phyloP scores from a whole-genome alignment of 768 basidiomycete species.

The Infundibulicybe gibba region DNA sequence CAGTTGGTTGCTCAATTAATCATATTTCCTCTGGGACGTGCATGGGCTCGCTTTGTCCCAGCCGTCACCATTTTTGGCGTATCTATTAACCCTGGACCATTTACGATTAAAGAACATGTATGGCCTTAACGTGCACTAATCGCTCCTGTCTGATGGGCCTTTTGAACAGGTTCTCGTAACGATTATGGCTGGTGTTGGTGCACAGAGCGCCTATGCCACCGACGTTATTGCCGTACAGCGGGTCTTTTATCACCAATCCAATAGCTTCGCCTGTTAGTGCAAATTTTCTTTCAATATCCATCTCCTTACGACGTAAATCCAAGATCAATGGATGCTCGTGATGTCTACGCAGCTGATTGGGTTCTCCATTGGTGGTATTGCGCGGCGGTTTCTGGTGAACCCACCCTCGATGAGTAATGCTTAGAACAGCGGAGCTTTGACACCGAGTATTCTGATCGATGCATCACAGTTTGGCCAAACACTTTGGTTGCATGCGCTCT shows the following conservation, averaged over 20 bases:
- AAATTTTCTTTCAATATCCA: neutral
- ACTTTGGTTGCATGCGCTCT: slow-evolving; percentile 67
- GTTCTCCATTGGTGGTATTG: slow-evolving; percentile 52
- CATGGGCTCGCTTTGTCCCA: slow-evolving; percentile 62
- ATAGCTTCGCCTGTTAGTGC: slow-evolving; percentile 42
- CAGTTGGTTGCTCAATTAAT: slow-evolving; percentile 69
- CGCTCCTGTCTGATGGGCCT: neutral
- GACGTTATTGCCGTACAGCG: slow-evolving; percentile 74
- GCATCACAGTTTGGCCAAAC: slow-evolving; percentile 63
- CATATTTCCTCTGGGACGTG: slow-evolving; percentile 64
- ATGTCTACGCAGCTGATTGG: slow-evolving; percentile 74
- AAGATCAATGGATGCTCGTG: slow-evolving; percentile 58
- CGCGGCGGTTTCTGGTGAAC: slow-evolving; percentile 59
- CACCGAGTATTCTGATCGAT: slow-evolving; percentile 1
- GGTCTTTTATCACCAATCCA: slow-evolving; percentile 59
- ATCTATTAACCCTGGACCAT: slow-evolving; percentile 69
- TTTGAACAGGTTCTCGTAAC: slow-evolving; percentile 54
- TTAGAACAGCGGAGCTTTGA: neutral
- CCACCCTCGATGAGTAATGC: slow-evolving; percentile 61
- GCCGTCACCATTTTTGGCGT: slow-evolving; percentile 51
- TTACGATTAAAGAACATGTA: slow-evolving; percentile 67
- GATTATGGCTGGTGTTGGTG: slow-evolving; percentile 58
- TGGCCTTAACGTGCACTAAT: slow-evolving; percentile 6
- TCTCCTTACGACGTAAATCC: neutral
- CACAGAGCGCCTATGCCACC: slow-evolving; percentile 58